phyloP scores from a whole-genome alignment of 345 rosid species.

The Crucihimalaya himalaica region DNA sequence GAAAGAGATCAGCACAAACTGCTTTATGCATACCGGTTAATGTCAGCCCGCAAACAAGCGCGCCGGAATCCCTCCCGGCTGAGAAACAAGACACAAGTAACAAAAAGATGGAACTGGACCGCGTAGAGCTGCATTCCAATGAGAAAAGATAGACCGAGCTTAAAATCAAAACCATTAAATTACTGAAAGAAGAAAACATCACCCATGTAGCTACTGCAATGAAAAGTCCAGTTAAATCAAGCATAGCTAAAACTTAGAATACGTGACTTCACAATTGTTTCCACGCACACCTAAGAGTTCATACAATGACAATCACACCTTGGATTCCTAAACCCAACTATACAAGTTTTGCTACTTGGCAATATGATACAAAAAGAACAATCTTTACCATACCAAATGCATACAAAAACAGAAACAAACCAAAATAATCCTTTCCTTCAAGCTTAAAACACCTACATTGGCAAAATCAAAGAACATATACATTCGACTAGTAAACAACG shows the following conservation, averaged over 20 bases:
- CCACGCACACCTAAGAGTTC: neutral
- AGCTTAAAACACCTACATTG: conserved; percentile 18
- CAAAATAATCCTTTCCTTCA: neutral
- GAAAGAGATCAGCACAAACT: neutral
- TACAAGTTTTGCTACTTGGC: neutral
- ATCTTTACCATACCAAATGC: neutral
- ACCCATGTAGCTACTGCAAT: neutral
- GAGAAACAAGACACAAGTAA: conserved; percentile 82
- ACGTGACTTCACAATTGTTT: neutral
- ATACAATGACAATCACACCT: neutral
- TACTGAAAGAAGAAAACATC: neutral
- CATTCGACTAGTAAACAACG: neutral
- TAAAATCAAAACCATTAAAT: neutral
- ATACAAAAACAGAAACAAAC: neutral
- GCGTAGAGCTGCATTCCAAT: conserved; percentile 66
- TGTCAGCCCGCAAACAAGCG: conserved; percentile 83
- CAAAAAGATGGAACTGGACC: conserved; percentile 82
- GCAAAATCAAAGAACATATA: conserved; percentile 9
- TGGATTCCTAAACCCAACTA: neutral
- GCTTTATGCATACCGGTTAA: conserved; percentile 49
- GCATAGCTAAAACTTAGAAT: neutral
- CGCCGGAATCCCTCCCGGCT: conserved; percentile 97
- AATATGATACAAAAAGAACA: neutral
- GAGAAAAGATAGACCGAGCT: conserved; percentile 13
- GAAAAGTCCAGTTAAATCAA: neutral